Conservation (phyloP, 257 asterid species). For the Nicotiana tomentosiformis region DNA sequence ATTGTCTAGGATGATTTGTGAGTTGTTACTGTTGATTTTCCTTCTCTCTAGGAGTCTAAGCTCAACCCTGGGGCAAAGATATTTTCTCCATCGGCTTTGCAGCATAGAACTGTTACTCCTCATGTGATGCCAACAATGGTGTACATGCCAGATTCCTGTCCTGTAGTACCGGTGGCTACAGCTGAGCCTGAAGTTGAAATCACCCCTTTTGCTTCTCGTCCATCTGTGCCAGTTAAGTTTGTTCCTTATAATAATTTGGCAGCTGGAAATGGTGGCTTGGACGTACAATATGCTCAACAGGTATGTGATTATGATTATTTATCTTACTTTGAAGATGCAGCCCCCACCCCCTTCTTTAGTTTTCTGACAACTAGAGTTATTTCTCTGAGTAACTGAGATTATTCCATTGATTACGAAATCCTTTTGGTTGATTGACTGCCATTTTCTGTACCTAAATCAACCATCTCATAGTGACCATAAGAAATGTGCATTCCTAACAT, state of each 20-base stretch:
- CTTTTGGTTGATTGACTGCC: background rate
- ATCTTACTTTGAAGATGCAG: background rate
- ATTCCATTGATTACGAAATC: background rate
- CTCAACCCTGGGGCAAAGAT: conserved; percentile 86
- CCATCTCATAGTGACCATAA: background rate
- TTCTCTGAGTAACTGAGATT: background rate
- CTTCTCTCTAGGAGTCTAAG: conserved; percentile 56
- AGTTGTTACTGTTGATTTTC: background rate
- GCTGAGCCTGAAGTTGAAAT: conserved; percentile 49
- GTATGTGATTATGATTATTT: conserved; percentile 33
- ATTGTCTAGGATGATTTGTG: background rate
- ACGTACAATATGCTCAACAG: conserved; percentile 46
- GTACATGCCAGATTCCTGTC: conserved; percentile 31
- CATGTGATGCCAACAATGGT: conserved; percentile 41
- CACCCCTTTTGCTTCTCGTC: conserved; percentile 28
- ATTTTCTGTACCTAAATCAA: background rate
- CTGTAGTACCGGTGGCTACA: conserved; percentile 36
- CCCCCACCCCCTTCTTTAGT: background rate
- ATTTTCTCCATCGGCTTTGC: conserved; percentile 60
- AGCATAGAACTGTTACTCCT: conserved; percentile 44
- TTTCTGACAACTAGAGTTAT: background rate
- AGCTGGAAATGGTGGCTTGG: conserved; percentile 41
- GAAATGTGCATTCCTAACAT: background rate
- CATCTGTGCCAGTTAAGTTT: conserved; percentile 54
- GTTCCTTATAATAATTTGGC: conserved; percentile 34